phyloP scores from a whole-genome alignment of 2,329 filamentous ascomycete genomes.

The Ustulina deusta region DNA sequence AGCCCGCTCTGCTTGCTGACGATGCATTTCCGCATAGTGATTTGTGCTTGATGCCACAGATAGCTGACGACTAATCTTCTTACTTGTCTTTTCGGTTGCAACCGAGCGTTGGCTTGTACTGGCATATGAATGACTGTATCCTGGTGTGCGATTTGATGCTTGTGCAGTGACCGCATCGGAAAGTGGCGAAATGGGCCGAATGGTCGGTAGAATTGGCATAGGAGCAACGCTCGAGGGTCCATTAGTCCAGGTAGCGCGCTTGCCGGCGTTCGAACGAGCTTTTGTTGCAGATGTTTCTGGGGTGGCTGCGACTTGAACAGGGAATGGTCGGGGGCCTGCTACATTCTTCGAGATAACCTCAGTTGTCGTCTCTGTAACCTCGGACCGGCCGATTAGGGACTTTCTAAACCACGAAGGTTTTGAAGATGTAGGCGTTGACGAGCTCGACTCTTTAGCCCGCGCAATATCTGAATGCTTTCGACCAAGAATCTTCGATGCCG shows the following conservation, averaged over 20 bases:
- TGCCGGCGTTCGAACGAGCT: conserved; percentile 69
- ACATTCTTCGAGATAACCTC: conserved; percentile 62
- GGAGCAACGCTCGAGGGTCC: conserved; percentile 83
- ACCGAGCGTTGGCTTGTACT: conserved; percentile 55
- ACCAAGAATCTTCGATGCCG: conserved; percentile 83
- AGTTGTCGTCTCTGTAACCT: conserved; percentile 71
- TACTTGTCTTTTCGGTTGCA: conserved; percentile 72
- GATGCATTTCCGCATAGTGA: conserved; percentile 89
- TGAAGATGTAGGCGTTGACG: conserved; percentile 70
- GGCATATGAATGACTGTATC: conserved; percentile 63
- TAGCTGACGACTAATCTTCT: conserved; percentile 95
- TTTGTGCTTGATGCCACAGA: conserved; percentile 93
- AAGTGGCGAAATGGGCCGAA: conserved; percentile 94
- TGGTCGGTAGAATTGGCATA: conserved; percentile 95
- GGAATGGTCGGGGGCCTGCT: conserved; percentile 54
- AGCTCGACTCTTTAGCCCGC: conserved; percentile 73
- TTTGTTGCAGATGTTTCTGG: conserved; percentile 58
- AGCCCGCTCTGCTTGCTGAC: conserved; percentile 90
- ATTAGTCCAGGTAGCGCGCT: conserved; percentile 94
- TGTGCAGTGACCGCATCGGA: conserved; percentile 93
- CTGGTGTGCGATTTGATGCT: conserved; percentile 74
- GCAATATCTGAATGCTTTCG: conserved; percentile 90
- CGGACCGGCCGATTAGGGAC: conserved; percentile 86
- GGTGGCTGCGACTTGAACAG: conserved; percentile 46
- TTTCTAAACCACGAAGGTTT: conserved; percentile 98